Evolutionary conservation across 1,139 yeast species (phyloP).

Genomic region (Debaryomyces sp.): DNA sequence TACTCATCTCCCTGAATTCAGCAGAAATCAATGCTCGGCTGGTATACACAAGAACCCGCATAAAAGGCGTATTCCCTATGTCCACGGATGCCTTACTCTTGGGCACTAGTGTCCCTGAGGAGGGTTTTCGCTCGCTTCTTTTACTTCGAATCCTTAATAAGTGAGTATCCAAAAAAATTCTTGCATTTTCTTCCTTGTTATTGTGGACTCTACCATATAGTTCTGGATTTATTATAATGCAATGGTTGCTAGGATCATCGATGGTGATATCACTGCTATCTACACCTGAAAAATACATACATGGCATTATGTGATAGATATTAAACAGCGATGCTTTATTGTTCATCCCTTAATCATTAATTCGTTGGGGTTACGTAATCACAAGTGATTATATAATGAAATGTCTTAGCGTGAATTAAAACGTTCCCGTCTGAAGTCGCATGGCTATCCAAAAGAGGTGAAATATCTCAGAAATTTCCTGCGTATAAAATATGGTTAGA

Average conservation of each 20-base stretch:
- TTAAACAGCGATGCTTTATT: background rate
- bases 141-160: background rate
- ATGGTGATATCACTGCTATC: background rate
- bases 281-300: conserved; percentile 3
- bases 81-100: conserved; percentile 5
- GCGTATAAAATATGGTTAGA: no score
- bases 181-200: conserved; percentile 3
- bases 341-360: background rate
- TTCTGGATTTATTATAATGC: conserved; percentile 1
- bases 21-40: no score
- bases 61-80: background rate
- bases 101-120: background rate
- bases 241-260: background rate
- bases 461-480: no score
- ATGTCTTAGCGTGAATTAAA: no score
- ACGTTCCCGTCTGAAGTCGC: no score
- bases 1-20: background rate
- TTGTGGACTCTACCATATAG: background rate
- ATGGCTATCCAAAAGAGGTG: no score
- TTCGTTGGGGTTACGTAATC: background rate
- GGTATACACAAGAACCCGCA: no score
- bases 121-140: no score
- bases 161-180: conserved; percentile 5
- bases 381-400: no score
- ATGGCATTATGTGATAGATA: no score